Base-by-base conservation (phyloP, 2,329 filamentous ascomycete genomes). In the Capronia coronata region DNA sequence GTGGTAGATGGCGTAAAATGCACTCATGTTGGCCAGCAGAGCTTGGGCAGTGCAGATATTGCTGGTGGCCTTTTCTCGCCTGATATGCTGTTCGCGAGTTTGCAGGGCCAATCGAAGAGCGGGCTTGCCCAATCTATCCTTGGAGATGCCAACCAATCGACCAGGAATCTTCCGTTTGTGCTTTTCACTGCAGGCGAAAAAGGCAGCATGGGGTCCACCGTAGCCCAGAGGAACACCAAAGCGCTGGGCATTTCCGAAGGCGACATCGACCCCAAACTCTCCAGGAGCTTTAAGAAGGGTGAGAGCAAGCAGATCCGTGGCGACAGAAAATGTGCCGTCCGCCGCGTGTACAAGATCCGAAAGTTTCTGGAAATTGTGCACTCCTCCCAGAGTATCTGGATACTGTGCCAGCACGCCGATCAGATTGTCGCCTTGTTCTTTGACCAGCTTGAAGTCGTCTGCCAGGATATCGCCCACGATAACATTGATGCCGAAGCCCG, bases 21-120 rank as follows among this genome's bases (percentile, higher is more conserved):
- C 88, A 60, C 82, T 91, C 87, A 96, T 96, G 68, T 97, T 97
- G 30, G 91, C 91, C 44, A 96, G 75, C 21, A 97, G 73, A 7
- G 91, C 91, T 70, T 97, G 91, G 1, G 91, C 90, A 1, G 91
- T 97, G 73, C 91, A 97, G 52, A 96, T 90, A 65, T 97, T 97
- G 74, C 89, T 95, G 1, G 91, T 97, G 1, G 91, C 91, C 77
- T 96, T 96, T 67, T 97, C 91, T 63, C 91, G 80, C 58, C 91
- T 80, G 65, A 97, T 96, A 67, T 97, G 91, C 72, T 97, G 91
- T 71, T 97, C 91, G 61, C 91, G 78, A 8, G 91, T 96, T 71
- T 97, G 91, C 45, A 96, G 73, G 14, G 91, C 86, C 63, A 96
- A 71, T 61, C 91, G 79, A 58, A 94, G 82, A 3, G 90, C 91